Evolutionary conservation across 164 flowering plant species (phyloP).

Genomic region (Vitis rupestris): DNA sequence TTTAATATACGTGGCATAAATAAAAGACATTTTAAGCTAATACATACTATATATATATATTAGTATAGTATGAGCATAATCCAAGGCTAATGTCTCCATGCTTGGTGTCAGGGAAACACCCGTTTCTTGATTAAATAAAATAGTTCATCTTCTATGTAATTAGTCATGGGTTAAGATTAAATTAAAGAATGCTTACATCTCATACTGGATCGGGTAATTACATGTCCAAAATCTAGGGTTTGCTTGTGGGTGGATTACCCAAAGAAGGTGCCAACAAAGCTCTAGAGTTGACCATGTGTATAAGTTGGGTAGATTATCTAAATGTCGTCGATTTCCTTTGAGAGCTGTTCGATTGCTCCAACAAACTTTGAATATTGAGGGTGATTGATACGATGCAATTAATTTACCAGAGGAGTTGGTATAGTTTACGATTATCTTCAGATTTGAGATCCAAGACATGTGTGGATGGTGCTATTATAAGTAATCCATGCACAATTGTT

Average conservation of each 20-base stretch:
- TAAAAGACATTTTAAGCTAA: background rate
- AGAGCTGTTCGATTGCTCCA: slow-evolving; percentile 19
- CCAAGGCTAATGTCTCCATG: slow-evolving; percentile 31
- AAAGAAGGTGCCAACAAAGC: slow-evolving; percentile 12
- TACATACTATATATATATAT: background rate
- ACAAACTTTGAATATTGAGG: slow-evolving; percentile 30
- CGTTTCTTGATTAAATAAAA: background rate
- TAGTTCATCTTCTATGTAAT: background rate
- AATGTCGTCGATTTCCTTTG: slow-evolving; percentile 8
- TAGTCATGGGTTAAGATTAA: background rate
- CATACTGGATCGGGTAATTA: slow-evolving; percentile 21
- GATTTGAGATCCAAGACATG: slow-evolving; percentile 27
- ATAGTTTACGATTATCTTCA: background rate
- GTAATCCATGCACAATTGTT: slow-evolving; percentile 9
- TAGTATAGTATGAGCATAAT: slow-evolving; percentile 9
- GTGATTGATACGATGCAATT: background rate
- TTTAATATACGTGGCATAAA: too few species aligned
- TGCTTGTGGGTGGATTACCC: slow-evolving; percentile 20
- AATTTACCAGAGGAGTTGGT: background rate
- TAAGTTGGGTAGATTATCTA: slow-evolving; percentile 14
- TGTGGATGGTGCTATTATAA: slow-evolving; percentile 12
- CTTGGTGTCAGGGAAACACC: slow-evolving; percentile 19
- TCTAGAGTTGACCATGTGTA: slow-evolving; percentile 21
- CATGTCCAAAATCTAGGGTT: slow-evolving; percentile 26
- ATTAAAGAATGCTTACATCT: slow-evolving; percentile 1